Evolutionary conservation across 1,284 basidiomycete genomes (phyloP), one percentile per base, ranked within the genome.

Genomic region (Austropuccinia psidii): DNA sequence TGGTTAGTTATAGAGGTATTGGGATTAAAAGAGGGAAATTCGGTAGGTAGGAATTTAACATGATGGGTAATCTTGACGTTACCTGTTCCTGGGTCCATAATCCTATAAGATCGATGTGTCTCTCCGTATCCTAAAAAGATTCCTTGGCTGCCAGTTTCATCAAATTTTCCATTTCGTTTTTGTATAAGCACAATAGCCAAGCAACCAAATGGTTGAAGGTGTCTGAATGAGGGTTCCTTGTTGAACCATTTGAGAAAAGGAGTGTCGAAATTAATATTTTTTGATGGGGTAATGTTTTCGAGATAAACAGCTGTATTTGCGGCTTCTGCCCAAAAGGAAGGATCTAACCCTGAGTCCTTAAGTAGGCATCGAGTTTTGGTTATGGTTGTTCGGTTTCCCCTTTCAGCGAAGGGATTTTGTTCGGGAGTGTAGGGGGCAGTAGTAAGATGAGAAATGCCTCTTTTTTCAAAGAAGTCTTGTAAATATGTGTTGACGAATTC

Each of bases 371-470:
- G 69, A 8, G 75, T 75, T 24, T 70, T 75, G 19, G 79, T 77
- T 1, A 78, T 60, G n/a, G 78, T 77, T 2, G 79, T 82, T 1
- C 79, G 64, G 75, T 79, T 76, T 27, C 75, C 5, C 52, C 81
- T 62, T 75, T 80, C 77, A 0, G 80, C 76, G 45, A 78, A 75
- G 76, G 82, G 70, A 76, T 81, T 83, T 74, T 77, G 21, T 57
- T 78, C 75, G 2, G 80, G 81, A 3, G 80, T 79, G 72, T 83
- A 79, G 60, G 83, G 82, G 0, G 80, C 77, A 15, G 80, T 80
- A 21, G 79, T 75, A 57, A 80, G 75, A 31, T 75, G 77, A 24
- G 73, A 43, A 3, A 80, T 83, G 19, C 82, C 82, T 8, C 74
- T 35, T 0, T 57, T 33, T 11, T 75, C 73, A 5, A 82, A 78